A percentile compares a stretch with the other conserved stretches of the same genome.
These are phyloP conservation scores for Myxozyma sirexii DNA, from an alignment of 805 yeast species.

Conservation along the genomic window DNA sequence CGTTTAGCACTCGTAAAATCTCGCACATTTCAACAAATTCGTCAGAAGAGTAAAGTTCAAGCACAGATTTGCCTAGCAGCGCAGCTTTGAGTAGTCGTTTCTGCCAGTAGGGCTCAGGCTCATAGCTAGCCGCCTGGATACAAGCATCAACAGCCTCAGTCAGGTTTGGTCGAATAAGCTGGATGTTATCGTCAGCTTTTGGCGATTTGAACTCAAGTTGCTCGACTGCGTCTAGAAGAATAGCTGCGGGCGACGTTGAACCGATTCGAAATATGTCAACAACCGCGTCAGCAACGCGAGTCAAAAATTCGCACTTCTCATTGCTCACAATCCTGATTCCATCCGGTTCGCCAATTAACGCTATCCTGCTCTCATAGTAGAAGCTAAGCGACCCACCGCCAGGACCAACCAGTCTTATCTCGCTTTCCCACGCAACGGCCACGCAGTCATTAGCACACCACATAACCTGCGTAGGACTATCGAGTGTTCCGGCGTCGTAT, in stretches of 20 bases:
- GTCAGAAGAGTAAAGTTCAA: constrained; percentile 59
- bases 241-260: constrained; percentile 78
- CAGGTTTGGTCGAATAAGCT: constrained; percentile 55
- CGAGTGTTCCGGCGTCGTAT: constrained; percentile 47
- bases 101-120: constrained; percentile 78
- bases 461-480: constrained; percentile 51
- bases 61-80: constrained; percentile 74
- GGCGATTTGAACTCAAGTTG: constrained; percentile 70
- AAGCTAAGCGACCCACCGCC: constrained; percentile 47
- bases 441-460: constrained; percentile 93
- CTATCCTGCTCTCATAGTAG: constrained; percentile 41
- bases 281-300: constrained; percentile 61
- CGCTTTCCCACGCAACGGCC: constrained; percentile 60
- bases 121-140: constrained; percentile 73
- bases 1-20: constrained; percentile 67
- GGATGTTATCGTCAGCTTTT: constrained; percentile 75
- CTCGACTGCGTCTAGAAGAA: constrained; percentile 75
- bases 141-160: constrained; percentile 69
- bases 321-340: constrained; percentile 70
- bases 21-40: constrained; percentile 65
- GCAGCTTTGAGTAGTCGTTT: constrained; percentile 79
- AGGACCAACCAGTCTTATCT: constrained; percentile 72
- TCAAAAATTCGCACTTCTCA: constrained; percentile 60
- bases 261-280: constrained; percentile 77
- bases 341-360: constrained; percentile 63